Evolutionary conservation across 129 eudicot species (phyloP).

Genomic region (Chrysanthemum lavandulifolium): DNA sequence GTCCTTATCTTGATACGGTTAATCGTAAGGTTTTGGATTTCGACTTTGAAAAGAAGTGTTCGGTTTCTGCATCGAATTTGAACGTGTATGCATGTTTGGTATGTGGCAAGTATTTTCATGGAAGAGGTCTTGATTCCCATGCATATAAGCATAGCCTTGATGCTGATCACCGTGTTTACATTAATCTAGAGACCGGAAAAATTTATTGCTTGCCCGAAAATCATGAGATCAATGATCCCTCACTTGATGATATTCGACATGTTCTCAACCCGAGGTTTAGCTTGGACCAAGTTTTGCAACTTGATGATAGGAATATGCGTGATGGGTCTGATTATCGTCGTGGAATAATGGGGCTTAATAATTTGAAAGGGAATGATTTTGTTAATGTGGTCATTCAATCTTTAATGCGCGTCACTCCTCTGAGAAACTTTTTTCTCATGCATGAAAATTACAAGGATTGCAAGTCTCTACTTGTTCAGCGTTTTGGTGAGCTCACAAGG

Average conservation of each 20-base stretch:
- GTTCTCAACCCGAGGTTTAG: constrained; percentile 89
- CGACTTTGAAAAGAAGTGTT: constrained; percentile 90
- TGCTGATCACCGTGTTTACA: constrained; percentile 96
- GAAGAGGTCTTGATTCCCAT: constrained; percentile 95
- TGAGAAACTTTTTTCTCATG: constrained; percentile 92
- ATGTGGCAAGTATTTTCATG: constrained; percentile 96
- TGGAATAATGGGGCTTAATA: constrained; percentile 97
- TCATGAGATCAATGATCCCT: constrained; percentile 89
- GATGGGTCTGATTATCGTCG: constrained; percentile 99
- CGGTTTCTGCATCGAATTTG: constrained; percentile 84
- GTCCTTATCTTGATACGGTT: constrained; percentile 95
- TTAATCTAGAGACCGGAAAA: constrained; percentile 83
- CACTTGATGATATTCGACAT: constrained; percentile 90
- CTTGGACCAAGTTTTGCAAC: constrained; percentile 69
- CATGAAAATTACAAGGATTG: constrained; percentile 79
- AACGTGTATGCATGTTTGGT: constrained; percentile 97
- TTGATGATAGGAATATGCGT: constrained; percentile 70
- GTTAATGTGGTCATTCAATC: constrained; percentile 94
- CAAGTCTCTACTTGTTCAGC: constrained; percentile 85
- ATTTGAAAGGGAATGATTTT: constrained; percentile 85
- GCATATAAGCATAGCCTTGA: constrained; percentile 98
- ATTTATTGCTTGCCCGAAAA: constrained; percentile 98
- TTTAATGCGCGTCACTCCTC: constrained; percentile 91
- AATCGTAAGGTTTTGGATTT: constrained; percentile 99
- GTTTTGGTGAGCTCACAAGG: constrained; percentile 97